Evolutionary conservation across 768 basidiomycete species (phyloP), one percentile per base, ranked within the genome.

Genomic region (Steccherinum ochraceum): DNA sequence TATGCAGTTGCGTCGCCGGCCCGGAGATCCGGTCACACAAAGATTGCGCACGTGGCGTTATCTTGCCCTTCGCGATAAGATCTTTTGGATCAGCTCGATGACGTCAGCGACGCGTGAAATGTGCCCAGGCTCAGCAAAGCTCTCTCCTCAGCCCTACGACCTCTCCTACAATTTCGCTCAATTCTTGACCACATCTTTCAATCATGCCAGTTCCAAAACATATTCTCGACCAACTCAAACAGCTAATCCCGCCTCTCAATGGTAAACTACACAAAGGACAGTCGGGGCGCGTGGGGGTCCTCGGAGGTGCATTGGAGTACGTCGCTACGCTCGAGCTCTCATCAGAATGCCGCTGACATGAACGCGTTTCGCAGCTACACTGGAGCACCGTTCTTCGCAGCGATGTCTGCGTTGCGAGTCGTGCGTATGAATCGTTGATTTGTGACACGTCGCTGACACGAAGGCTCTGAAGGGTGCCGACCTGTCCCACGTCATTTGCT

Each of bases 401-500:
- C 92, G 27, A 91, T 96, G 59, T 85, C 94, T 2, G 89, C 93
- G 1, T 76, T 95, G 56, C 80, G 91, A 57, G 77, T 96, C 63
- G 92, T 91, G 61, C 50, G 74, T 73, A n/a, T n/a, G n/a, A n/a
- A n/a, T n/a, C n/a, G n/a, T n/a, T n/a, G n/a, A n/a, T 24, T 25
- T 7, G 7, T 24, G 24, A 24, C n/a, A n/a, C n/a, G n/a, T n/a
- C n/a, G n/a, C n/a, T n/a, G n/a, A n/a, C n/a, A n/a, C n/a, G n/a
- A n/a, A n/a, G n/a, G n/a, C n/a, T n/a, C n/a, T n/a, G 10, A 49
- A 90, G 89, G 94, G 94, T 26, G 90, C 86, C 45, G 95, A 98
- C 67, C 75, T 97, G 19, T 93, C 94, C 20, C 96, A 98, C 75
- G 91, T 98, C 52, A 95, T 98, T 50, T 99, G 96, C 69, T 86